Evolutionary conservation across 75 land plant species (phyloP), one percentile per base, ranked within the genome.

Genomic region (Pseudotsuga menziesii): DNA sequence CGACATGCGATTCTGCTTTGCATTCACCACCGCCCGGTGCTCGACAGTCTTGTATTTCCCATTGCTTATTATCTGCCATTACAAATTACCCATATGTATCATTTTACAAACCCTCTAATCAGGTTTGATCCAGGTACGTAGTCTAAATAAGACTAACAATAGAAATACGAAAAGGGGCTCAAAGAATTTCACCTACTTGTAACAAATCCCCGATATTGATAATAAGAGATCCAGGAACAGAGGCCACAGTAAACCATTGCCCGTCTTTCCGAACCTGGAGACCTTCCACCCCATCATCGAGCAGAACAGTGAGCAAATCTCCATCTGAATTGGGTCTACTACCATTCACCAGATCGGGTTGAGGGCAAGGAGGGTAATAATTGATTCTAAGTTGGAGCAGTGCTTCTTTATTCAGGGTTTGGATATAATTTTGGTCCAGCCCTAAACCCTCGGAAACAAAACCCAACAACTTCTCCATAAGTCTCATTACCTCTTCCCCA

Each of bases 321-420:
- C 81, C 87, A 76, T 89, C 91, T 13, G 85, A 79, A 76, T 89
- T 90, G 11, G 84, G 29, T 72, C 72, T 79, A 7, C 78, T 56
- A 2, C 90, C 91, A 58, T 80, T 76, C 4, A 85, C 78, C 26
- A 83, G 69, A 13, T 83, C 76, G 2, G 91, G 85, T 56, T 84
- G 72, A 6, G 90, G 91, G 79, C 90, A 88, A 25, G 91, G 87
- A 6, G 87, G 90, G 71, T 88, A 88, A 72, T 85, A 69, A 69
- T 69, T 41, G 44, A 69, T 41, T 36, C 22, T 69, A 13, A 69
- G 22, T 23, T 41, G 72, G 4, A 36, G 72, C 54, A 41, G 0
- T 3, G 48, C n/a, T 9, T 69, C 52, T 7, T 69, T 69, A 4
- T 8, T 41, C 8, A 69, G 2, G 13, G 44, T 69, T 41, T 39